These are phyloP conservation scores for Aspergillus brasiliensis DNA, from an alignment of 2,329 filamentous ascomycete species.

Conservation along the genomic window DNA sequence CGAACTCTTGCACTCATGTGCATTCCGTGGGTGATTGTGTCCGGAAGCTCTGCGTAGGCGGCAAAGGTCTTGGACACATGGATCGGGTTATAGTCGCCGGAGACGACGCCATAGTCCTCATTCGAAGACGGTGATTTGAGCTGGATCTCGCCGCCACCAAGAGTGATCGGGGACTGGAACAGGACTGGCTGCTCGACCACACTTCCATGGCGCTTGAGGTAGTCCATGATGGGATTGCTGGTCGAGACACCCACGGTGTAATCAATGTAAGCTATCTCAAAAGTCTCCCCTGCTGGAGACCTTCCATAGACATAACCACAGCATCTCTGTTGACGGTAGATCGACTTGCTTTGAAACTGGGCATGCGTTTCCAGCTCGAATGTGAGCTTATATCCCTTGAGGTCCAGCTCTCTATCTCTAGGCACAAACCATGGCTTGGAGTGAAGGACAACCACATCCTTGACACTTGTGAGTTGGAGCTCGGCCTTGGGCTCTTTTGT, in stretches of 20 bases:
- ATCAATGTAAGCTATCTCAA: neutral
- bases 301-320: neutral
- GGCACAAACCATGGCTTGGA: neutral
- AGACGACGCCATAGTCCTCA: slow-evolving; percentile 92
- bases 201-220: slow-evolving; percentile 6
- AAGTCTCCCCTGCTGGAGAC: neutral
- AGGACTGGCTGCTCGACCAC: neutral
- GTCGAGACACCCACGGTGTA: neutral
- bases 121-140: slow-evolving; percentile 50
- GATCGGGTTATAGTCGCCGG: slow-evolving; percentile 95
- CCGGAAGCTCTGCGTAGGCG: slow-evolving; percentile 85
- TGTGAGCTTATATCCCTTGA: neutral
- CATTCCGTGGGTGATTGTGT: slow-evolving; percentile 97
- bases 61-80: slow-evolving; percentile 96
- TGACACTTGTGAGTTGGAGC: neutral
- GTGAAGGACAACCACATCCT: neutral
- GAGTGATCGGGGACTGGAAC: slow-evolving; percentile 1
- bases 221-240: slow-evolving; percentile 12
- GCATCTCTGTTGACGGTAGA: neutral
- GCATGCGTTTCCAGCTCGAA: neutral
- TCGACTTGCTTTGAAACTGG: neutral
- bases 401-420: neutral
- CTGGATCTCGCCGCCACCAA: neutral
- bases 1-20: slow-evolving; percentile 96
- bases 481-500: neutral